Evolutionary conservation across 306 rosid genomes (phyloP).

Genomic region (Fagus sylvatica): DNA sequence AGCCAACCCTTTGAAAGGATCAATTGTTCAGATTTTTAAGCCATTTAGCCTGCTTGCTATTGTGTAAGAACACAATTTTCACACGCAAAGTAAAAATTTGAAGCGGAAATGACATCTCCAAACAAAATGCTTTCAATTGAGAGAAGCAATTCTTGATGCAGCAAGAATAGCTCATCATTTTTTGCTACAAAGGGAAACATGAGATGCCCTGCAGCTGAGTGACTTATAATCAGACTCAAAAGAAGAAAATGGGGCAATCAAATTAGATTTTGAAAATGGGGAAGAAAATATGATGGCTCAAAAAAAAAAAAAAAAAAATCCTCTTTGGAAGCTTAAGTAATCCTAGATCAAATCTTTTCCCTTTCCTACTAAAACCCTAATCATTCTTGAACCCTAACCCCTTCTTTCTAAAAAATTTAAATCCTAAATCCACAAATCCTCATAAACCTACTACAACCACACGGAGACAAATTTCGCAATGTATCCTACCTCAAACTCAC

Average conservation of each 20-base stretch:
- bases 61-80: not conserved
- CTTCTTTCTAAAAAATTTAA: too few species aligned
- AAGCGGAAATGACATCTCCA: not conserved
- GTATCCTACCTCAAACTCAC: too few species aligned
- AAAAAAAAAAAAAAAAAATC: too few species aligned
- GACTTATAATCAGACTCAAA: not conserved
- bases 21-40: not conserved
- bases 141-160: not conserved
- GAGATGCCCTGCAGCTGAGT: not conserved
- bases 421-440: too few species aligned
- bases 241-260: not conserved
- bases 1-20: too few species aligned
- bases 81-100: not conserved
- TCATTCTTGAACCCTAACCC: too few species aligned
- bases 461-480: too few species aligned
- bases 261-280: not conserved
- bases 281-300: not conserved
- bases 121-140: not conserved
- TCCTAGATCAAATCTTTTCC: too few species aligned
- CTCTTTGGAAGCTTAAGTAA: too few species aligned
- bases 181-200: not conserved
- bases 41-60: not conserved
- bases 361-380: too few species aligned
- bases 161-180: not conserved
- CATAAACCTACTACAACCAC: too few species aligned